phyloP scores from a whole-genome alignment of 192 early-diverging fungal species.

The Mortierella claussenii region DNA sequence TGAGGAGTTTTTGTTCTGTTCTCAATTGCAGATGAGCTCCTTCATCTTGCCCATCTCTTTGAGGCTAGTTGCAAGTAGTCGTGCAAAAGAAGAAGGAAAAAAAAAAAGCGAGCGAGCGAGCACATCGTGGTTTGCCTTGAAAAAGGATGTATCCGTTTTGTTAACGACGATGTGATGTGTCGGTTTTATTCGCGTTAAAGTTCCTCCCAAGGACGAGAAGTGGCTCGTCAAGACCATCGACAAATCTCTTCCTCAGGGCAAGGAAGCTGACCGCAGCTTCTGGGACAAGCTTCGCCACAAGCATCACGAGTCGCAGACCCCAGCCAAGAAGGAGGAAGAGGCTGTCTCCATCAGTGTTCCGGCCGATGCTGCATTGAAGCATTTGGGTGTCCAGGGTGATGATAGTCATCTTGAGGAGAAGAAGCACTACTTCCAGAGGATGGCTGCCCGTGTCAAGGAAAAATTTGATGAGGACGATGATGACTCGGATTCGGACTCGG shows the following conservation, averaged over 20 bases:
- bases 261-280: constrained; percentile 27
- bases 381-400: constrained; percentile 34
- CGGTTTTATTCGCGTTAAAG: constrained; percentile 9
- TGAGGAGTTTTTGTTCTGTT: background rate
- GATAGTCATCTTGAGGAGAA: constrained; percentile 25
- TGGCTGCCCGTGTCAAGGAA: constrained; percentile 42
- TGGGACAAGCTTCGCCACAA: constrained; percentile 44
- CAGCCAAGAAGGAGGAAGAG: constrained; percentile 11
- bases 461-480: constrained; percentile 51
- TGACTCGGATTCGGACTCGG: constrained; percentile 35
- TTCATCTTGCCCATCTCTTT: background rate
- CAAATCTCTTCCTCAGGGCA: constrained; percentile 25
- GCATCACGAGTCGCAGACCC: background rate
- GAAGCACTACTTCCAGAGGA: constrained; percentile 43
- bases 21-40: background rate
- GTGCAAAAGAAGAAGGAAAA: too few species aligned
- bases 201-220: constrained; percentile 46
- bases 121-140: background rate
- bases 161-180: background rate
- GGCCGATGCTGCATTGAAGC: constrained; percentile 39
- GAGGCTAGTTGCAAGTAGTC: background rate
- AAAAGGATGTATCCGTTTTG: background rate
- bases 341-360: constrained; percentile 39
- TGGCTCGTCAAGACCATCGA: constrained; percentile 50
- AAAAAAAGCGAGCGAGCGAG: too few species aligned